phyloP scores from a whole-genome alignment of 108 stramenopile species.

The Cyclotella cryptica region DNA sequence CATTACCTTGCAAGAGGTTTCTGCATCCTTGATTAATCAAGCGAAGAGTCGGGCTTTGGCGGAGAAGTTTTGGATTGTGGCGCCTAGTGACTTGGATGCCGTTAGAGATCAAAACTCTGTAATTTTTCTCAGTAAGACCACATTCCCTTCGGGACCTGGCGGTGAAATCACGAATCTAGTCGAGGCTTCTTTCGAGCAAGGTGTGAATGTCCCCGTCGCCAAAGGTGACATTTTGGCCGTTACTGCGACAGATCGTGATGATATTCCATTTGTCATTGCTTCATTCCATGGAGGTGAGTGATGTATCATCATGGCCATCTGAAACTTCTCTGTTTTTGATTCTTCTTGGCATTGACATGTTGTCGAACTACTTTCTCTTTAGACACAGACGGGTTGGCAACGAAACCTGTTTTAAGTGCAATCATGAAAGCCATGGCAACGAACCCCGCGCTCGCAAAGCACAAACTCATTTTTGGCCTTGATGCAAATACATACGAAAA shows the following conservation, averaged over 20 bases:
- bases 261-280: conserved; percentile 57
- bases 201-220: conserved; percentile 64
- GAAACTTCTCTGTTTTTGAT: too few relatives aligned
- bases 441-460: conserved; percentile 38
- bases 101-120: conserved; percentile 82
- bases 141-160: conserved; percentile 50
- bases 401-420: conserved; percentile 67
- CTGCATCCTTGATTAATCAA: conserved; percentile 79
- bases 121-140: conserved; percentile 58
- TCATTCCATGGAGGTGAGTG: conserved; percentile 62
- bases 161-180: conserved; percentile 59
- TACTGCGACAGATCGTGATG: conserved; percentile 47
- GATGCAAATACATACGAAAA: conserved; percentile 78
- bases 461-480: conserved; percentile 71
- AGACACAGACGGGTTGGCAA: conserved; percentile 77
- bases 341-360: too few relatives aligned
- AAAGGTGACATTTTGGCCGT: conserved; percentile 73
- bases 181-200: conserved; percentile 50
- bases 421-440: conserved; percentile 55
- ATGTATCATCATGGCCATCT: too few relatives aligned
- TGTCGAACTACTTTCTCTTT: too few relatives aligned
- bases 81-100: conserved; percentile 56
- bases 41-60: conserved; percentile 60
- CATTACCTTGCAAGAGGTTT: conserved; percentile 93
- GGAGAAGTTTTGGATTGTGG: conserved; percentile 54